Evolutionary conservation across 805 yeast species (phyloP).

Genomic region (Dipodascus albidus): DNA sequence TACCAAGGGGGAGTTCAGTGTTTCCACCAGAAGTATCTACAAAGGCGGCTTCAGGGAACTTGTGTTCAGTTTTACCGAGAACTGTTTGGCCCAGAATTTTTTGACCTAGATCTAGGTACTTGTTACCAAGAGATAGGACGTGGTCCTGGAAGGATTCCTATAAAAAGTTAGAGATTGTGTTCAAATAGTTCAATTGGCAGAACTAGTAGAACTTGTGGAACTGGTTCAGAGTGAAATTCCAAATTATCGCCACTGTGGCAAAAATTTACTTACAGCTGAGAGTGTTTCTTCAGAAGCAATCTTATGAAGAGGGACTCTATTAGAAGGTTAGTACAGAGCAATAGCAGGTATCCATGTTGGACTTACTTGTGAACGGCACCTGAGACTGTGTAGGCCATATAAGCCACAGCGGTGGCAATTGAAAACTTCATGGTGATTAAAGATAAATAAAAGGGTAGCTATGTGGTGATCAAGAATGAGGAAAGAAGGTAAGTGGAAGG

Average conservation of each 20-base stretch:
- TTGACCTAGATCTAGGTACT: constrained; percentile 43
- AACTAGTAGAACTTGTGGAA: no score
- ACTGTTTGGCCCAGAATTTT: constrained; percentile 10
- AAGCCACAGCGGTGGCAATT: constrained; percentile 12
- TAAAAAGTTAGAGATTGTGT: neutral
- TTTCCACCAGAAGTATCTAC: constrained; percentile 28
- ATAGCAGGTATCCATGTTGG: neutral
- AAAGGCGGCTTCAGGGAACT: constrained; percentile 12
- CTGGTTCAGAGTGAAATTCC: neutral
- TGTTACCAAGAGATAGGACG: constrained; percentile 45
- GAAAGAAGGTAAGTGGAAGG: no score
- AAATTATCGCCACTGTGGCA: constrained; percentile 3
- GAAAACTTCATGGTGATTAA: constrained; percentile 14
- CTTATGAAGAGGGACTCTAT: constrained; percentile 46
- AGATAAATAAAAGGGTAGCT: no score
- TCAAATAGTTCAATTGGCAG: neutral
- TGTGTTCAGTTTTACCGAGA: constrained; percentile 20
- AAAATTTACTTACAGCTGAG: constrained; percentile 29
- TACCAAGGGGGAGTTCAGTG: constrained; percentile 77
- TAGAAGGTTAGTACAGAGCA: constrained; percentile 1
- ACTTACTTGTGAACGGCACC: constrained; percentile 26
- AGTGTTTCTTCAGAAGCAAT: constrained; percentile 46
- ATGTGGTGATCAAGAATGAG: no score
- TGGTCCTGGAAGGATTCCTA: constrained; percentile 27
- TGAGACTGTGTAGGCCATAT: constrained; percentile 10